phyloP scores from a whole-genome alignment of 2,329 filamentous ascomycete species.

The Fusarium sp. region DNA sequence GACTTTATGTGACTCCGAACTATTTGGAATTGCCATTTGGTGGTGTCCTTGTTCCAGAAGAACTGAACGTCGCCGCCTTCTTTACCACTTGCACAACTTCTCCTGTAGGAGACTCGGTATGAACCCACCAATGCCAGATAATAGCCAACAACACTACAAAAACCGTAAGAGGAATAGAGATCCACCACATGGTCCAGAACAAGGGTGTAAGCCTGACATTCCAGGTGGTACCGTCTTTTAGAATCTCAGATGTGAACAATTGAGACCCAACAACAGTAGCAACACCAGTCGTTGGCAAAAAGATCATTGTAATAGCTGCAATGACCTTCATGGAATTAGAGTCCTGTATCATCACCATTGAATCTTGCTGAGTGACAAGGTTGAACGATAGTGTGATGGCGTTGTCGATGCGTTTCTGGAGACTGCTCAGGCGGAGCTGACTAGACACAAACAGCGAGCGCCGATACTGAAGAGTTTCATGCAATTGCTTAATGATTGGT shows the following conservation, averaged over 20 bases:
- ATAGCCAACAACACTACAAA: conserved; percentile 42
- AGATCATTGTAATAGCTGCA: conserved; percentile 54
- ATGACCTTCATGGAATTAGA: conserved; percentile 55
- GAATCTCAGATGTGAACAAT: conserved; percentile 41
- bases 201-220: conserved; percentile 43
- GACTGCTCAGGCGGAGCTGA: conserved; percentile 51
- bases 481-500: conserved; percentile 44
- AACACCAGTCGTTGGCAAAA: conserved; percentile 54
- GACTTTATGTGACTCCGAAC: neutral
- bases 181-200: conserved; percentile 50
- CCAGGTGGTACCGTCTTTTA: conserved; percentile 39
- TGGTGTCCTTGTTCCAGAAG: conserved; percentile 20
- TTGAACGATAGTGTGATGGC: conserved; percentile 53
- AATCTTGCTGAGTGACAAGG: conserved; percentile 54
- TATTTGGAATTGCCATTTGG: conserved; percentile 12
- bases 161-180: conserved; percentile 48
- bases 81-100: conserved; percentile 40
- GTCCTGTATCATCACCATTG: conserved; percentile 51
- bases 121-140: conserved; percentile 50
- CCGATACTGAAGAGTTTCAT: conserved; percentile 49
- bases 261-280: conserved; percentile 50
- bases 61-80: conserved; percentile 41
- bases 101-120: conserved; percentile 36
- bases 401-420: conserved; percentile 53
- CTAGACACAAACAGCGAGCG: conserved; percentile 52